Evolutionary conservation across 2,329 filamentous ascomycete species (phyloP).

Genomic region (Thelonectria olida): DNA sequence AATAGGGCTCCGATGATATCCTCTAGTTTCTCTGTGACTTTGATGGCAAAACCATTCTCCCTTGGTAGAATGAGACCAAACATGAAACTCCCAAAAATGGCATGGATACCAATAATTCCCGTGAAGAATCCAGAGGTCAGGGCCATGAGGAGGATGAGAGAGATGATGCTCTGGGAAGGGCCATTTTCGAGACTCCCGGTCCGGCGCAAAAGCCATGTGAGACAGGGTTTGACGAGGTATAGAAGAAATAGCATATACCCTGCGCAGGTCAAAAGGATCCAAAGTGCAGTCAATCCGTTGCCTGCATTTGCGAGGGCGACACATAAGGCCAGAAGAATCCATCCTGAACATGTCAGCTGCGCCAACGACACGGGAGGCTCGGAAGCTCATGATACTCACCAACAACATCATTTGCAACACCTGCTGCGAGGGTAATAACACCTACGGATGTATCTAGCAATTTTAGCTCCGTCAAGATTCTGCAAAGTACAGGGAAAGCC

Average conservation of each 20-base stretch:
- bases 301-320: constrained; percentile 91
- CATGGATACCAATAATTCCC: constrained; percentile 84
- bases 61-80: constrained; percentile 89
- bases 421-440: constrained; percentile 86
- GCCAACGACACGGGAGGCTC: not conserved
- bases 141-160: constrained; percentile 80
- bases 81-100: constrained; percentile 92
- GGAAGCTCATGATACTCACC: constrained; percentile 26
- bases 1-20: constrained; percentile 87
- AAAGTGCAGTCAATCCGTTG: constrained; percentile 82
- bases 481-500: constrained; percentile 87
- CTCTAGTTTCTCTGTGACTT: constrained; percentile 90
- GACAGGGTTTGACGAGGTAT: constrained; percentile 76
- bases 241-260: constrained; percentile 81
- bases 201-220: constrained; percentile 76
- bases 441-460: constrained; percentile 84
- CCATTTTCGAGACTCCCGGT: constrained; percentile 85
- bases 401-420: constrained; percentile 83
- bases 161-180: constrained; percentile 84
- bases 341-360: constrained; percentile 46
- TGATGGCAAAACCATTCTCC: constrained; percentile 87
- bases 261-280: constrained; percentile 78
- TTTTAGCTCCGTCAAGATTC: constrained; percentile 90
- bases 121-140: constrained; percentile 87
- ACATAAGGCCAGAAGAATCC: constrained; percentile 93